Evolutionary conservation across 192 early-diverging fungal genomes (phyloP), one percentile per base, ranked within the genome.

Genomic region (Coemansia sp.): DNA sequence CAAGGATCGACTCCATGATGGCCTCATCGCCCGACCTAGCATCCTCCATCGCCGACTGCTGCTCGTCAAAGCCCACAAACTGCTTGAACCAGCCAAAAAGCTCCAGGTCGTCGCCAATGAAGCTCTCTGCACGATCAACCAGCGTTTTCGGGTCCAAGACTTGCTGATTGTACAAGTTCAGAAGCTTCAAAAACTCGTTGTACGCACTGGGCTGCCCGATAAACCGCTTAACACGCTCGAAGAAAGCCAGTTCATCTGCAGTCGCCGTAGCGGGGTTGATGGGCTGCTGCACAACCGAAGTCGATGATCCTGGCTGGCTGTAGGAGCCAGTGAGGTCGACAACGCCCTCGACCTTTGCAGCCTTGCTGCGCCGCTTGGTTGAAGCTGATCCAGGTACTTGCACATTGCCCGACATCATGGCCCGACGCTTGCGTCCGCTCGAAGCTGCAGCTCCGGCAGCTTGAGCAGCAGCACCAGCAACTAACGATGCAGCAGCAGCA

Each of bases 1-100:
- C 77, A 8, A 77, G 42, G 20, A 83, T 70, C 10, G 77, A 74
- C 57, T 86, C 77, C 18, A 80, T 60, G 13, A 77, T 63, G 6
- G 75, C 74, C 62, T 86, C 85, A 40, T 84, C 82, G 54, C 74
- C 71, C 3, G 77, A 76, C 42, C 82, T 74, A n/a, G 31, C 67
- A 43, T 85, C 82, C 16, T 85, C 82, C 65, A 77, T 29, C 46
- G 70, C 54, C 24, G 66, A 46, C 69, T 79, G 77, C 65, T 75
- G 85, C 68, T 81, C 82, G 49, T 85, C 76, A 74, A 82, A 87
- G 22, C 86, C 86, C 13, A 87, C 82, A 76, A 81, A 85, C 72
- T 82, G 85, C 83, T 98, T 97, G 77, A 99, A 98, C 95, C 95
- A 97, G 29, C 93, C 90, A 87, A 97, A 94, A 38, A 99, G 85